Evolutionary conservation across 371 early-diverging fungal species (phyloP).

Genomic region (Smittium culicis): DNA sequence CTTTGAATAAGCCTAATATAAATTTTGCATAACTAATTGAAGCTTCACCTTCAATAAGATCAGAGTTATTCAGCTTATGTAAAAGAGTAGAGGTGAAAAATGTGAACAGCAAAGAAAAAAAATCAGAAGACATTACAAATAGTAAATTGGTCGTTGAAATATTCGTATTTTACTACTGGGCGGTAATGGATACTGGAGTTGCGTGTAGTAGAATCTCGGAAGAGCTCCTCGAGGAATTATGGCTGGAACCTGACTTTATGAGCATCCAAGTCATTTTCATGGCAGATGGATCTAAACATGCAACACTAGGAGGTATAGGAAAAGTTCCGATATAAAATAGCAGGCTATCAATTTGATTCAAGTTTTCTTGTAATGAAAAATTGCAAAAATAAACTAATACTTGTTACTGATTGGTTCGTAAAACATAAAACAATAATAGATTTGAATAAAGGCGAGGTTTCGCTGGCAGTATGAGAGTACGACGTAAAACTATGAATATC

Average conservation of each 20-base stretch:
- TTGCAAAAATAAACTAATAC: neutral
- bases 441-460: neutral
- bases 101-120: neutral
- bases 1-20: neutral
- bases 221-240: neutral
- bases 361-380: neutral
- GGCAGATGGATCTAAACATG: neutral
- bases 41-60: neutral
- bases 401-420: neutral
- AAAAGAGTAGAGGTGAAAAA: slow-evolving; percentile 5
- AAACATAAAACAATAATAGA: neutral
- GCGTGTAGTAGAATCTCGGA: neutral
- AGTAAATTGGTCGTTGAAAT: neutral
- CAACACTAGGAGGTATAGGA: neutral
- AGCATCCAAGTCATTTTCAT: neutral
- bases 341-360: neutral
- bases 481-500: neutral
- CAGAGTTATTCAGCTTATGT: neutral
- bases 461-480: neutral
- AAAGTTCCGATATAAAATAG: neutral
- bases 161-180: neutral
- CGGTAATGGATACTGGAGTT: neutral
- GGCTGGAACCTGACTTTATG: neutral
- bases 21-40: neutral
- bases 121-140: neutral